phyloP scores from a whole-genome alignment of 2,329 filamentous ascomycete species.

The Pestalotiopsis sp. region DNA sequence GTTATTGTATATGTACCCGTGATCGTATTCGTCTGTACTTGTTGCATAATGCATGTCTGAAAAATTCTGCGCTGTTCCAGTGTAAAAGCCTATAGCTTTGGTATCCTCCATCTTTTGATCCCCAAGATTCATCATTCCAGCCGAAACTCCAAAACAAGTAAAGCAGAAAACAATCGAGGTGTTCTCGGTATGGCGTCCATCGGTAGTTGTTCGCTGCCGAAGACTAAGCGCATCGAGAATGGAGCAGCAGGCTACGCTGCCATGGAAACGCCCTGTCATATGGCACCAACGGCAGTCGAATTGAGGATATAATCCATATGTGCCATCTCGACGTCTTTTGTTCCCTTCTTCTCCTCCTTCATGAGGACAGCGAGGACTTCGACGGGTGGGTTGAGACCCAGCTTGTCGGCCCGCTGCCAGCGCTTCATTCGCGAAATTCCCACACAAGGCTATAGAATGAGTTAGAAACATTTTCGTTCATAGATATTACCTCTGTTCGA shows the following conservation, averaged over 20 bases:
- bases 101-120: background rate
- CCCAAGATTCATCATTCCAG: background rate
- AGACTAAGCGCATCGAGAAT: background rate
- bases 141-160: slow-evolving; percentile 4
- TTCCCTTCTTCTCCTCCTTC: slow-evolving; percentile 64
- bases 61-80: background rate
- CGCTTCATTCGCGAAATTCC: slow-evolving; percentile 80
- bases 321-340: slow-evolving; percentile 61
- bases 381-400: slow-evolving; percentile 86
- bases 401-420: slow-evolving; percentile 81
- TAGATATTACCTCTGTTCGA: background rate
- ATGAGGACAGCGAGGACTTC: slow-evolving; percentile 87
- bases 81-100: background rate
- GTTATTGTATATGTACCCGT: background rate
- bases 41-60: background rate
- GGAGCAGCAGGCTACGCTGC: background rate
- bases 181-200: background rate
- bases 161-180: background rate
- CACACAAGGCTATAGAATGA: slow-evolving; percentile 73
- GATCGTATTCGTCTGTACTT: background rate
- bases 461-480: slow-evolving; percentile 10
- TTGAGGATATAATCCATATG: slow-evolving; percentile 72
- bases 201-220: background rate
- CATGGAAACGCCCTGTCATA: background rate
- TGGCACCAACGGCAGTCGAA: slow-evolving; percentile 41